These are phyloP conservation scores for Grosmannia clavigera DNA, from an alignment of 2,329 filamentous ascomycete genomes.

Conservation along the genomic window DNA sequence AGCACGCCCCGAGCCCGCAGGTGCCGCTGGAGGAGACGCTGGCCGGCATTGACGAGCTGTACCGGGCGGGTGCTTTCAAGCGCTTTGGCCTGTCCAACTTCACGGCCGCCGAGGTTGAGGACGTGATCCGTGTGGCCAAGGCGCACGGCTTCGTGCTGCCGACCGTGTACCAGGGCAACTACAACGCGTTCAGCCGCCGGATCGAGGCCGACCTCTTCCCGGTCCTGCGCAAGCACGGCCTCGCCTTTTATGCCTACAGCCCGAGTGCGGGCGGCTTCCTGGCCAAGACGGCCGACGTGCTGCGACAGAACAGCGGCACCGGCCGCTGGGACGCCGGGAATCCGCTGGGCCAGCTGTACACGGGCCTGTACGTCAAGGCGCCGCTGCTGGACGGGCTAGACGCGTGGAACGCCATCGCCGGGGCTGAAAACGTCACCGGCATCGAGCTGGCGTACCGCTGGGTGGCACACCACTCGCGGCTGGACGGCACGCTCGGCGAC, in stretches of 20 bases:
- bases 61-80: constrained; percentile 32
- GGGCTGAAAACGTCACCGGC: neutral
- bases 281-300: neutral
- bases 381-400: neutral
- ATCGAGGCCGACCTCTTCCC: constrained; percentile 29
- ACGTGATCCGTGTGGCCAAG: constrained; percentile 18
- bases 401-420: neutral
- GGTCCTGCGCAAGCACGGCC: constrained; percentile 24
- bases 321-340: neutral
- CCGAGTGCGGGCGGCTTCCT: neutral
- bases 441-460: neutral
- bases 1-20: constrained; percentile 24
- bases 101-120: constrained; percentile 21
- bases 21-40: constrained; percentile 38
- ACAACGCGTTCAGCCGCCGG: constrained; percentile 26
- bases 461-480: neutral
- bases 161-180: constrained; percentile 30
- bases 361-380: neutral
- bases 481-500: neutral
- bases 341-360: neutral
- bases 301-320: neutral
- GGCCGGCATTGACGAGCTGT: constrained; percentile 23
- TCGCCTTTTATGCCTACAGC: constrained; percentile 25
- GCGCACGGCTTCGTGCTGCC: constrained; percentile 27
- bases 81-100: constrained; percentile 34